Evolutionary conservation across 2,329 filamentous ascomycete genomes (phyloP).

Genomic region (Pyricularia sp.): DNA sequence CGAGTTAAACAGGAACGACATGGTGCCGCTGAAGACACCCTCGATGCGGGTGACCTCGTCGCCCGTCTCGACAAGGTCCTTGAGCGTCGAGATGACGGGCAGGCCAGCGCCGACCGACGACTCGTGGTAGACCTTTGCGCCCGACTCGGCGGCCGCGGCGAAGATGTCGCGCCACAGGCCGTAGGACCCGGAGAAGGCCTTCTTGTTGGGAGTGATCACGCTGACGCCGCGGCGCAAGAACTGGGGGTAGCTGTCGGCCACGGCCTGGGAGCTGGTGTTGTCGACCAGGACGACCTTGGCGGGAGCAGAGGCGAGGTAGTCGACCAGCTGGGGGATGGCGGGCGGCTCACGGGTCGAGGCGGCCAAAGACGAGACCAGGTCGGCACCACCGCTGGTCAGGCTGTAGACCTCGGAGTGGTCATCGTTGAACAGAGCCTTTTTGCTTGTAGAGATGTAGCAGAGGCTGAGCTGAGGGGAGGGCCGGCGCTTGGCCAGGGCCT

Average conservation of each 20-base stretch:
- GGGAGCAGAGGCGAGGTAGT: slow-evolving; percentile 70
- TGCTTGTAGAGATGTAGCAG: slow-evolving; percentile 78
- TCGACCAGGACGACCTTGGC: slow-evolving; percentile 79
- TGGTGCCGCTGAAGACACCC: slow-evolving; percentile 94
- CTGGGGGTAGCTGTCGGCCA: slow-evolving; percentile 74
- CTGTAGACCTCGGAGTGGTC: slow-evolving; percentile 62
- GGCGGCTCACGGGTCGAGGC: slow-evolving; percentile 56
- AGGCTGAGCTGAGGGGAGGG: slow-evolving; percentile 64
- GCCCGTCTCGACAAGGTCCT: slow-evolving; percentile 89
- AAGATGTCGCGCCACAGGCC: slow-evolving; percentile 86
- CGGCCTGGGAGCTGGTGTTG: slow-evolving; percentile 85
- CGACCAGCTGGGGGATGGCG: slow-evolving; percentile 58
- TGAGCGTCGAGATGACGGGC: slow-evolving; percentile 85
- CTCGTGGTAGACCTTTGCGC: slow-evolving; percentile 88
- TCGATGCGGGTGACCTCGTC: slow-evolving; percentile 89
- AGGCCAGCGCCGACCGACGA: slow-evolving; percentile 89
- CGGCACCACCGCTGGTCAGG: slow-evolving; percentile 25
- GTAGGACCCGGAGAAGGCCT: slow-evolving; percentile 80
- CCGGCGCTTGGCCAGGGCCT: slow-evolving; percentile 54
- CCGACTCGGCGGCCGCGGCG: slow-evolving; percentile 55
- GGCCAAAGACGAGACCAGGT: slow-evolving; percentile 51
- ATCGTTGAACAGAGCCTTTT: slow-evolving; percentile 67
- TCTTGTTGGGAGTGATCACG: slow-evolving; percentile 97
- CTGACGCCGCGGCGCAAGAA: slow-evolving; percentile 77
- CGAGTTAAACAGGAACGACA: slow-evolving; percentile 97